Base-by-base conservation (phyloP, 192 early-diverging fungal genomes). In the Gamsiella multidivaricata region DNA sequence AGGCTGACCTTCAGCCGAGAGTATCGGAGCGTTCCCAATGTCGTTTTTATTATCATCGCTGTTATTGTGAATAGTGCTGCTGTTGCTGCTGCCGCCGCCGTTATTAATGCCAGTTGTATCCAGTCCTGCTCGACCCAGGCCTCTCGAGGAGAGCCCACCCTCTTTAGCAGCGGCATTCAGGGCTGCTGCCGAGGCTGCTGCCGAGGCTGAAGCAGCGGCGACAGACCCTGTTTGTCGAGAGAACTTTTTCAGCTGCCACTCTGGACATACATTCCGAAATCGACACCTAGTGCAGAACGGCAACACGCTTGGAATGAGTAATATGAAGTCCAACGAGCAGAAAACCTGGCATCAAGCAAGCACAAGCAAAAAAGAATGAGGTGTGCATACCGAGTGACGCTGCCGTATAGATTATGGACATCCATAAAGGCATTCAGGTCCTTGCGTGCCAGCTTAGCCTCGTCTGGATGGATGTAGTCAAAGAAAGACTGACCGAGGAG, bases 401-500 rank as follows among this genome's bases (percentile, higher is more conserved):
- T 80, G 47, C 76, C 71, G n/a, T 72, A 75, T 26, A 80, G 46
- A 39, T 73, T 76, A 29, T 83, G 72, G 14, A 70, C 79, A 31
- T 83, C 72, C 59, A 83, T 79, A 25, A 83, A 83, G 25, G 68
- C 67, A 22, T 72, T 68, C 4, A 83, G 63, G 49, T 83, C 82
- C 36, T 69, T 73, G 42, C 78, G 70, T 10, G 82, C 82, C 1
- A 83, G 51, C 51, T 76, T 70, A 10, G 63, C 63, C 51, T 83
- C 82, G 45, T 80, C 67, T 10, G 82, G 82, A 53, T 80, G 82
- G 49, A 83, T 75, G 36, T 83, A 83, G 34, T 83, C 82, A 39
- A 83, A 83, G 51, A 83, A 70, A 18, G 82, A 83, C 12, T 79
- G 55, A 18, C 78, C 82, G 4, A 83, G 65, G 15, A 83, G 46